phyloP scores from a whole-genome alignment of 2,329 filamentous ascomycete species.

The Setomelanomma holmii region DNA sequence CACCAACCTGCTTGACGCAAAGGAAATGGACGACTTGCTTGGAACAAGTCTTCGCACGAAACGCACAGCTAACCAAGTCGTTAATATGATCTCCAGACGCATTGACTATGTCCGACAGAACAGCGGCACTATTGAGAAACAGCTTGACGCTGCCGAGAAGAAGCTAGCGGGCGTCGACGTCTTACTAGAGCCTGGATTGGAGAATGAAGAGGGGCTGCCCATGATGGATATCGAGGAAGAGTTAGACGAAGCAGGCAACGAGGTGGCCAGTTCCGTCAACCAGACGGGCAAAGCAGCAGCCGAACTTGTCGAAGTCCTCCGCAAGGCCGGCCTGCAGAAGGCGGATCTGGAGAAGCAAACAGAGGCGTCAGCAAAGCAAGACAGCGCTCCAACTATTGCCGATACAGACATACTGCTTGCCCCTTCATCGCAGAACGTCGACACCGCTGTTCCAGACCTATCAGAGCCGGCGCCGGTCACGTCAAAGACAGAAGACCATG shows the following conservation, averaged over 20 bases:
- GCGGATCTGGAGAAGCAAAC: slow-evolving; percentile 31
- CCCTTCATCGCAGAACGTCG: neutral
- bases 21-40: slow-evolving; percentile 64
- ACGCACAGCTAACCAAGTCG: slow-evolving; percentile 68
- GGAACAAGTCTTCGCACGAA: slow-evolving; percentile 53
- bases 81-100: slow-evolving; percentile 73
- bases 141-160: slow-evolving; percentile 72
- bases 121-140: slow-evolving; percentile 74
- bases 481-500: slow-evolving; percentile 1
- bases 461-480: neutral
- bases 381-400: too few species aligned
- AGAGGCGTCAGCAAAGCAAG: slow-evolving; percentile 5
- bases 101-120: slow-evolving; percentile 92
- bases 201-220: slow-evolving; percentile 74
- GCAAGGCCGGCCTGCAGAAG: slow-evolving; percentile 73
- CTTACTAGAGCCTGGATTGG: slow-evolving; percentile 65
- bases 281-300: slow-evolving; percentile 71
- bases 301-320: slow-evolving; percentile 73
- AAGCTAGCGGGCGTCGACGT: slow-evolving; percentile 68
- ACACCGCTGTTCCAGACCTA: neutral
- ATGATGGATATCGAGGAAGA: slow-evolving; percentile 92
- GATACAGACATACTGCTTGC: too few species aligned
- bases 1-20: slow-evolving; percentile 68
- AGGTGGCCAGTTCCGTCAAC: slow-evolving; percentile 64
- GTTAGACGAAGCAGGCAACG: slow-evolving; percentile 87